Evolutionary conservation across 139 green algal genomes (phyloP), one percentile per base, ranked within the genome.

Genomic region (Chlorella sp.): DNA sequence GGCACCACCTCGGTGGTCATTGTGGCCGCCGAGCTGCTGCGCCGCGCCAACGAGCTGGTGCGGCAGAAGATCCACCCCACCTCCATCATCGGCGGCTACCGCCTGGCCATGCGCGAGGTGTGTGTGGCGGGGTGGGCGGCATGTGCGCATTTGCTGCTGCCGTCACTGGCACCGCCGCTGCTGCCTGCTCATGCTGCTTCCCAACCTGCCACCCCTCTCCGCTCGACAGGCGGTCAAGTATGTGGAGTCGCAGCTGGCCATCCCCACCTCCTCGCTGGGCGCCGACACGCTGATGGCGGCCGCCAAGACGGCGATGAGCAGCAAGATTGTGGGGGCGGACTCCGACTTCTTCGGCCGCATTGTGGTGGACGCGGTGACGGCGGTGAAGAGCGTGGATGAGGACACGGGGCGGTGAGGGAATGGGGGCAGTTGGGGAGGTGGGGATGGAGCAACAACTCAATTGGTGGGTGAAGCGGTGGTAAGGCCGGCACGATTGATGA

Each of bases 1-100:
- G 97, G 97, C 77, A 99, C 97, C 65, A 99, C 97, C 4, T 96
- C 90, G 1, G 97, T 99, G n/a, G 97, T 99, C 44, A 98, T 99
- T 56, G 84, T 99, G 40, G 97, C 97, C 6, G 93, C 96, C 0
- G 97, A 99, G 93, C 96, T 99, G 43, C 86, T 99, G 28, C 97
- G 96, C 86, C 93, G 95, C 7, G 97, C 95, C 41, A 98, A 99
- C 82, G 94, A 98, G 41, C 93, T 99, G 13, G 96, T 99, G 34
- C 88, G 94, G 4, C 93, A 95, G 74, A 97, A 97, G 81, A 98
- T 99, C 80, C 97, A 99, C 86, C 97, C 97, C 16, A 99, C 97
- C 20, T 98, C 95, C 86, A 98, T 99, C 88, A 99, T 99, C 84
- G 89, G 83, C 36, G 97, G 97, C 4, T 99, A 98, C 88, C 92